Evolutionary conservation across 2,329 filamentous ascomycete species (phyloP).

Genomic region (Aspergillus niger): DNA sequence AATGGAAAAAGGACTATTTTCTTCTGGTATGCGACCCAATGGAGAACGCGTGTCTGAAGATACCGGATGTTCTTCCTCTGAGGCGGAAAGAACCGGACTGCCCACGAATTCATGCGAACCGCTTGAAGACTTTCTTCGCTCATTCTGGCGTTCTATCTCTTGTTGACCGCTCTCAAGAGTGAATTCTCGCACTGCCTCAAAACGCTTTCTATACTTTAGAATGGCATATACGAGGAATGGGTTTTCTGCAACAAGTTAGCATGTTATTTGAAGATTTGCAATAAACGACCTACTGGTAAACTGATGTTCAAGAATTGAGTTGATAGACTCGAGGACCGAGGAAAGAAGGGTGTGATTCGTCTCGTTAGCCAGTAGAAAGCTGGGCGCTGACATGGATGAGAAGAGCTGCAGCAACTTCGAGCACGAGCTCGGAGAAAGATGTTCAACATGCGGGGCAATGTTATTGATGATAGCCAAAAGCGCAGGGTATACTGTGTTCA

Average conservation of each 20-base stretch:
- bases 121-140: conserved; percentile 65
- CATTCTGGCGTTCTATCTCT: conserved; percentile 80
- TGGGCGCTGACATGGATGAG: conserved; percentile 87
- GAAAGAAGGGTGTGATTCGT: conserved; percentile 80
- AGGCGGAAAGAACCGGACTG: conserved; percentile 39
- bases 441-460: conserved; percentile 79
- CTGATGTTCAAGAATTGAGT: conserved; percentile 86
- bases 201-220: conserved; percentile 75
- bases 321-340: conserved; percentile 84
- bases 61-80: conserved; percentile 43
- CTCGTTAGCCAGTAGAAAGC: conserved; percentile 89
- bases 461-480: conserved; percentile 92
- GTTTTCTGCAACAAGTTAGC: conserved; percentile 62
- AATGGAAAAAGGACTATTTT: conserved; percentile 82
- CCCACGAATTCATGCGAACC: conserved; percentile 34
- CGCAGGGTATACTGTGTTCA: conserved; percentile 89
- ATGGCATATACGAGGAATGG: conserved; percentile 78
- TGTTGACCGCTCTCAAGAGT: conserved; percentile 90
- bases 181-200: conserved; percentile 82
- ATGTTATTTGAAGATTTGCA: neutral
- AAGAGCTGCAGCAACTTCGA: conserved; percentile 86
- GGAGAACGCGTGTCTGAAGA: conserved; percentile 58
- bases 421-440: conserved; percentile 72
- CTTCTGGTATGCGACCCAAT: conserved; percentile 71
- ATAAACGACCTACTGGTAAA: conserved; percentile 64